Base-by-base conservation (phyloP, 2,329 filamentous ascomycete species). In the Fusarium ramigenum region DNA sequence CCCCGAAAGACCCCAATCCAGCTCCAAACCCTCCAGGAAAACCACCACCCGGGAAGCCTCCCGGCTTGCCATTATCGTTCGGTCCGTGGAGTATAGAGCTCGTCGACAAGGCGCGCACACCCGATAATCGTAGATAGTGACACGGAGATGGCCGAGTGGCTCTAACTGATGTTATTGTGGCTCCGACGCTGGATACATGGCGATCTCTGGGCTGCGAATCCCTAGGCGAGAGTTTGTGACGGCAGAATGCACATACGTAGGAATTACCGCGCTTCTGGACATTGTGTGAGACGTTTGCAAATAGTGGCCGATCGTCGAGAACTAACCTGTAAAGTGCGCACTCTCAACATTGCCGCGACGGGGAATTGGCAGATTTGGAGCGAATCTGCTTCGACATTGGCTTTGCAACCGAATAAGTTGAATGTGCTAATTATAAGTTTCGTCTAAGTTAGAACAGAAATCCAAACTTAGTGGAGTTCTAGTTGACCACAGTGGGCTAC, bases 201-300 rank as follows among this genome's bases (percentile, higher is more conserved):
- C 74, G 63, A 68, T 75, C 60, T 65, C 60, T 61, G 44, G 63
- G 43, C 52, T 68, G 71, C 50, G 62, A 62, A 56, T 62, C 63
- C 39, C 64, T 73, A 32, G 75, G 65, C 58, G 75, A 73, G 59
- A 79, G 74, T 73, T 77, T 78, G 60, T 79, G 79, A 67, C 80
- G 82, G 75, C 83, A 85, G 74, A 80, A 76, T 54, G 81, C 78
- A 81, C 84, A 85, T 57, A 85, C 78, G 76, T 84, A 85, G 56
- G 80, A 78, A 77, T 80, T 79, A 73, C 78, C 76, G 68, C 78
- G 82, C 75, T 80, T 79, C 83, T 84, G 59, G 43, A 63, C 11
- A 44, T 59, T 50, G 47, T 58, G 60, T 70, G 49, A 73, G 72
- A 42, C 42, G 53, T 53, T 62, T 60, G 42, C 15, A 36, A 39